Base-by-base conservation (phyloP, 1,139 yeast species). In the Yamadazyma triangularis region DNA sequence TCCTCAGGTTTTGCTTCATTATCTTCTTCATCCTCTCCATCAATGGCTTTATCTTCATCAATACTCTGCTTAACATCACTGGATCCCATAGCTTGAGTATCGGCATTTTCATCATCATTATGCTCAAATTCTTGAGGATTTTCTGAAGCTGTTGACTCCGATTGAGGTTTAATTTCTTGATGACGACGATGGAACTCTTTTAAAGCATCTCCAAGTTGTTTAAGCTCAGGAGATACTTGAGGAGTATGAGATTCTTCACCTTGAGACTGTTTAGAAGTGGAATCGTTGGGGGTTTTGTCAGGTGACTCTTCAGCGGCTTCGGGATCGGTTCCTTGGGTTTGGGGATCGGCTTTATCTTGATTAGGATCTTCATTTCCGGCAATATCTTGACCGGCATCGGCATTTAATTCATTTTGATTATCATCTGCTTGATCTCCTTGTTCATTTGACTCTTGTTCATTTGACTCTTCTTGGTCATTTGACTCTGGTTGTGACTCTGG, bases 111-210 rank as follows among this genome's bases (percentile, higher is more conserved):
- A 26, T 94, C 96, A 28, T 86, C 91, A 34, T 87, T 72, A 52
- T 91, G 97, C 54, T 89, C 94, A 55, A 89, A 86, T 46, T 88
- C 96, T 49, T 88, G 95, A 0, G 93, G 88, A 30, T 78, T 71
- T 42, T 76, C 79, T 39, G 74, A 79, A 11, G 79, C 77, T 25
- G 69, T 59, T 25, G 67, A 60, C 25, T 78, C 76, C n/a, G 66
- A 60, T 5, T 83, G 74, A 41, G 81, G 85, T 41, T 73, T 68
- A 40, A 89, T 89, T 47, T 88, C 96, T 54, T 85, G 88, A 42
- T 85, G 79, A 49, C 96, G 82, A 53, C 88, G 84, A 53, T 89
- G 94, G 61, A 84, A 91, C 52, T 89, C 96, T 51, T 88, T 85
- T 55, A 88, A 58, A 0, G 95, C 77, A 53, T 89, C 96, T 32